phyloP scores from a whole-genome alignment of 2,329 filamentous ascomycete genomes.

The Lachnellula willkommii region DNA sequence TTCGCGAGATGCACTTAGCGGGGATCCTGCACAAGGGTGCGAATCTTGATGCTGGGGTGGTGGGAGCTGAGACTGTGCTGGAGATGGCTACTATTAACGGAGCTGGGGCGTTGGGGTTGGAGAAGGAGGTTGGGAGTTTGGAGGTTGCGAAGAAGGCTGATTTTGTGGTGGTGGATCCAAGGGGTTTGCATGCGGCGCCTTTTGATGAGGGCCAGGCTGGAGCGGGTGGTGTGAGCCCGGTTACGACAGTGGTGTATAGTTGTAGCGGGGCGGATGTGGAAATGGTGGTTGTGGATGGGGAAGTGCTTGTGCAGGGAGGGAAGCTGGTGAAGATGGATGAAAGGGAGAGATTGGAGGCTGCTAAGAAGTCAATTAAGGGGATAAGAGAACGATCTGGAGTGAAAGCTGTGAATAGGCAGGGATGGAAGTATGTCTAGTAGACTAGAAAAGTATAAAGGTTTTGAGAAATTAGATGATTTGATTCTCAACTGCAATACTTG shows the following conservation, averaged over 20 bases:
- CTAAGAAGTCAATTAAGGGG: constrained; percentile 16
- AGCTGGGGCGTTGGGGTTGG: constrained; percentile 44
- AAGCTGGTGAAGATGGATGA: constrained; percentile 24
- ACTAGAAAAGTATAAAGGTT: not conserved
- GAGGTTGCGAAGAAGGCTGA: constrained; percentile 51
- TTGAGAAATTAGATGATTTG: not conserved
- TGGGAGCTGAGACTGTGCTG: constrained; percentile 42
- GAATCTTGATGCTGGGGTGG: constrained; percentile 37
- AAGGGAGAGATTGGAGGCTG: constrained; percentile 14
- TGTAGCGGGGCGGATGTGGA: constrained; percentile 25
- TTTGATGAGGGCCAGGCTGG: constrained; percentile 33
- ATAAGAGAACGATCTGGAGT: constrained; percentile 20
- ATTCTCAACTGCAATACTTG: no score
- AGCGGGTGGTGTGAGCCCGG: constrained; percentile 33
- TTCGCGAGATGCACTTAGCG: constrained; percentile 49
- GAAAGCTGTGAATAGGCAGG: constrained; percentile 15
- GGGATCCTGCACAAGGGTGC: constrained; percentile 44
- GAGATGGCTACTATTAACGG: constrained; percentile 49
- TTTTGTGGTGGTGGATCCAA: constrained; percentile 46
- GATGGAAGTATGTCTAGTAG: constrained; percentile 19
- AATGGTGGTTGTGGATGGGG: constrained; percentile 27
- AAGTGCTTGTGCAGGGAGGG: constrained; percentile 22
- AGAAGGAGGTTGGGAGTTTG: constrained; percentile 48
- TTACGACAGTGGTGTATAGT: constrained; percentile 32
- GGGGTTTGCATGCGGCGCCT: constrained; percentile 28